phyloP scores from a whole-genome alignment of 805 yeast species.

The Cephaloascus fragrans region DNA sequence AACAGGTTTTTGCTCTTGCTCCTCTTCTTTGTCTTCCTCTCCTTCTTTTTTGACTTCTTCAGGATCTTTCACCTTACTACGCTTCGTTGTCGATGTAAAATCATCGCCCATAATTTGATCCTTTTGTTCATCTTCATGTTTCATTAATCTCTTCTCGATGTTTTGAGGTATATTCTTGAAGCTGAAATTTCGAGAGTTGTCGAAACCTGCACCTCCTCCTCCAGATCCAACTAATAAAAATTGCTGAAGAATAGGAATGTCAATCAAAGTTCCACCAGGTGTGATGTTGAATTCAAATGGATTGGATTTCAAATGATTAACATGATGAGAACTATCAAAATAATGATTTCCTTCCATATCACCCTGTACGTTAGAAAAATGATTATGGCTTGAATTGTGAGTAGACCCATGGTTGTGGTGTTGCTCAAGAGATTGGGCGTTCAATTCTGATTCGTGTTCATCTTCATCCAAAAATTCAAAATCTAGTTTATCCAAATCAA shows the following conservation, averaged over 20 bases:
- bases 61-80: not conserved
- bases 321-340: too few relatives aligned
- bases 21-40: not conserved
- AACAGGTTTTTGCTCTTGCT: too few relatives aligned
- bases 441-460: not conserved
- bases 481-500: conserved; percentile 3
- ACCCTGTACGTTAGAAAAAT: conserved; percentile 2
- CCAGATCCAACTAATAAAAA: conserved; percentile 27
- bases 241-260: conserved; percentile 25
- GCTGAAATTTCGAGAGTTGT: too few relatives aligned
- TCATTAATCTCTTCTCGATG: not conserved
- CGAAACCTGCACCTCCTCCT: conserved; percentile 31
- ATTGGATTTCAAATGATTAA: conserved; percentile 2
- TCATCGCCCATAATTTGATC: not conserved
- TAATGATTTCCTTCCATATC: conserved; percentile 1
- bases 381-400: conserved; percentile 5
- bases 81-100: not conserved
- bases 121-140: too few relatives aligned
- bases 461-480: not conserved
- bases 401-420: conserved; percentile 6
- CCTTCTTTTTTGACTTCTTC: not conserved
- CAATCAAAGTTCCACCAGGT: conserved; percentile 13
- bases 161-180: too few relatives aligned
- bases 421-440: not conserved
- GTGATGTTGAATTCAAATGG: conserved; percentile 12